Evolutionary conservation across 805 yeast species (phyloP), one percentile per base, ranked within the genome.

Genomic region (Kodamaea hsintzibuensis): DNA sequence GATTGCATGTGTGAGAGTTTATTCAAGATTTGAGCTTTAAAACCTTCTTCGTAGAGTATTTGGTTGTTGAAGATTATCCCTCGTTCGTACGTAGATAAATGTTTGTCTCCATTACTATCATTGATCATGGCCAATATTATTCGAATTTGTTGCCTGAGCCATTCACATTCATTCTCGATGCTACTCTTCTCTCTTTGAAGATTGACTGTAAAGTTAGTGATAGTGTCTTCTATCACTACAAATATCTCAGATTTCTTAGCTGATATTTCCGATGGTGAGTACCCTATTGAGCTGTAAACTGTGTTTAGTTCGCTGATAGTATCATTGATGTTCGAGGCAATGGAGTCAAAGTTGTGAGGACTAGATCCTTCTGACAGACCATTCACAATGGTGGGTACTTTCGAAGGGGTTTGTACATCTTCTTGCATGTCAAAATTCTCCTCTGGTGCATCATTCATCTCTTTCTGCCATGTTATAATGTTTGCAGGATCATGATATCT

Each of bases 251-350:
- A 66, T 58, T 82, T 83, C 58, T 82, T 83, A 38, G 66, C 67
- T 12, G 77, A 62, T 1, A 82, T 78, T 53, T 83, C 86, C 7
- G 65, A 61, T n/a, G 73, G 64, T 0, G 85, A 74, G 61, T 80
- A 82, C 1, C 89, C 89, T 42, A 84, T 83, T 54, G 75, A 78
- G 47, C 71, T 70, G 62, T 82, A 82, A 8, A 82, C 74, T 3
- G 62, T 60, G 49, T 78, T 74, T n/a, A 83, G 63, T 50, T 79
- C 77, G 57, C 56, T 58, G 14, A 76, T 67, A 7, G 79, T 70
- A n/a, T 60, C 57, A 51, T 69, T 68, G n/a, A 76, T 74, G 37
- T 72, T 68, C 22, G 62, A 54, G 3, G 72, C 66, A 14, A 75
- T 71, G 19, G 61, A 51, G 40, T 73, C 74, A 46, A 74, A 65